Evolutionary conservation across 108 stramenopile species (phyloP).

Genomic region (Nitzschia sp.): DNA sequence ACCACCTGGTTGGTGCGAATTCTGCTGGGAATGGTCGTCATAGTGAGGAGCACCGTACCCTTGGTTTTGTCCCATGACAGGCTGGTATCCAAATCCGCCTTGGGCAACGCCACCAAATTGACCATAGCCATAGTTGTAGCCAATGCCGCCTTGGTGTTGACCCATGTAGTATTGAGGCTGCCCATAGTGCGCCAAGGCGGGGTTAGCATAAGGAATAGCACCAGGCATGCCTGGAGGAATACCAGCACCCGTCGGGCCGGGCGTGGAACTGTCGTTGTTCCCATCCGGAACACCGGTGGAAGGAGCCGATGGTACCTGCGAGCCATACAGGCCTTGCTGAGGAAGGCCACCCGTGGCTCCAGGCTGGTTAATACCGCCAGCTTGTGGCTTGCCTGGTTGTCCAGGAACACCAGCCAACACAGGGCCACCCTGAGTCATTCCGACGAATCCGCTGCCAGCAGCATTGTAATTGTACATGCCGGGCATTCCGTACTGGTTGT

Average conservation of each 20-base stretch:
- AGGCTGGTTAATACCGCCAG: slow-evolving; percentile 28
- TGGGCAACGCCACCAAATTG: slow-evolving; percentile 68
- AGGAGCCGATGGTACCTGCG: slow-evolving; percentile 19
- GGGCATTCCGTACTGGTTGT: slow-evolving; percentile 68
- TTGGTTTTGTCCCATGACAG: slow-evolving; percentile 74
- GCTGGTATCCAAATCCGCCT: slow-evolving; percentile 74
- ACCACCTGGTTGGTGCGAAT: slow-evolving; percentile 45
- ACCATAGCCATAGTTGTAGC: slow-evolving; percentile 73
- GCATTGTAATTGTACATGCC: slow-evolving; percentile 68
- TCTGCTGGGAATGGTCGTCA: slow-evolving; percentile 64
- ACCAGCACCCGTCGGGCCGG: slow-evolving; percentile 29
- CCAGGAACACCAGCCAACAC: slow-evolving; percentile 36
- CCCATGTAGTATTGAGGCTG: slow-evolving; percentile 71
- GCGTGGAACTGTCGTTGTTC: slow-evolving; percentile 28
- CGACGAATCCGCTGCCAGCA: slow-evolving; percentile 37
- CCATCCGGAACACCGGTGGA: slow-evolving; percentile 34
- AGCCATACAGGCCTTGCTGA: slow-evolving; percentile 51
- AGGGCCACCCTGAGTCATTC: slow-evolving; percentile 30
- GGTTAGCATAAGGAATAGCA: slow-evolving; percentile 67
- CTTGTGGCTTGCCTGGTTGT: slow-evolving; percentile 27
- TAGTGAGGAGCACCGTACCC: slow-evolving; percentile 75
- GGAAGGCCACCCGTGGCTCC: slow-evolving; percentile 30
- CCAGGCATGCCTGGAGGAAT: slow-evolving; percentile 83
- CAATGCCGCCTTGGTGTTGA: slow-evolving; percentile 56
- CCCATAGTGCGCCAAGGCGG: slow-evolving; percentile 69